Conservation (phyloP, 305 asterid genomes). For the Solanum hybrid region DNA sequence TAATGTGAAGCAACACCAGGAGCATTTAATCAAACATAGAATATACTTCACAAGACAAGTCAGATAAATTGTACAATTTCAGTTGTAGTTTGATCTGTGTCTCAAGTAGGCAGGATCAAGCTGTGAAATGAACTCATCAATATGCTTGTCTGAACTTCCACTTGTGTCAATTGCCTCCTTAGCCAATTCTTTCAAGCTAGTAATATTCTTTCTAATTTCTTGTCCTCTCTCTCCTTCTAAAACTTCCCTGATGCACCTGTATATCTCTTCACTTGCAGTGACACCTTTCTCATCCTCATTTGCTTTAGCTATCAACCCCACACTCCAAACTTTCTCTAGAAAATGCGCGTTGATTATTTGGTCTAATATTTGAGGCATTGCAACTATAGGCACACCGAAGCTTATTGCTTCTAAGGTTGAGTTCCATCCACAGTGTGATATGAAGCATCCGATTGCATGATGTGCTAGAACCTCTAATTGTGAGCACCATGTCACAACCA, state of each 20-base stretch:
- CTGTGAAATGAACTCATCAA: slow-evolving; percentile 26
- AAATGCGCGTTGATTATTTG: slow-evolving; percentile 40
- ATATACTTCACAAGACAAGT: not conserved
- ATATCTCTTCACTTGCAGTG: slow-evolving; percentile 19
- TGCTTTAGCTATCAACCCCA: slow-evolving; percentile 25
- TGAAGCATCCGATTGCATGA: slow-evolving; percentile 34
- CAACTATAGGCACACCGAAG: slow-evolving; percentile 47
- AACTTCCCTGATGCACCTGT: slow-evolving; percentile 19
- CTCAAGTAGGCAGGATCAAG: slow-evolving; percentile 8
- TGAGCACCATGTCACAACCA: slow-evolving; percentile 45
- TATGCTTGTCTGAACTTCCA: slow-evolving; percentile 39
- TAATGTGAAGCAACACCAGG: not conserved
- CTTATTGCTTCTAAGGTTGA: slow-evolving; percentile 44
- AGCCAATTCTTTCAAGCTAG: slow-evolving; percentile 30
- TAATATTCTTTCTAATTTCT: slow-evolving; percentile 17
- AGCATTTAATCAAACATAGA: not conserved
- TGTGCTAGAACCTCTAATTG: slow-evolving; percentile 44
- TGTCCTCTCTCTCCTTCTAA: slow-evolving; percentile 20
- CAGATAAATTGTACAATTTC: not conserved
- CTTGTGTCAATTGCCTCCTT: slow-evolving; percentile 35
- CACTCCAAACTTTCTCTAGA: slow-evolving; percentile 38
- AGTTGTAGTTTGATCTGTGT: not conserved
- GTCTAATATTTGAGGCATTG: slow-evolving; percentile 45
- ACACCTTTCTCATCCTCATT: slow-evolving; percentile 15
- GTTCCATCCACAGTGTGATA: slow-evolving; percentile 60